Percentiles rank a stretch among this genome's conserved stretches.
These are phyloP conservation scores for Macrolepiota albuminosa DNA, from an alignment of 768 basidiomycete species.

Conservation along the genomic window DNA sequence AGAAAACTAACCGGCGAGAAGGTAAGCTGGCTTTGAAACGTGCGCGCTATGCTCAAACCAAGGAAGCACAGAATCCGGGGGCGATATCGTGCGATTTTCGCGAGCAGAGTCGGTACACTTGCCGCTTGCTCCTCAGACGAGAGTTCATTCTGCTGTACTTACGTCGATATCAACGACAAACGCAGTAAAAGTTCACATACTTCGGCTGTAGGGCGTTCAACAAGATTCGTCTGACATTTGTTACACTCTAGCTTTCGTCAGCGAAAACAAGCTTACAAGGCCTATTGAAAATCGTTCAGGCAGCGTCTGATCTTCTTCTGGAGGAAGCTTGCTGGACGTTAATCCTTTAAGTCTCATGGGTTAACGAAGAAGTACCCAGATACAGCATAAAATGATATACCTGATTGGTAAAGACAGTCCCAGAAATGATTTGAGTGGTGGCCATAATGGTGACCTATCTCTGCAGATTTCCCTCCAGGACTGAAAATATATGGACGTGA, in stretches of 20 bases:
- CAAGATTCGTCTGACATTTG: constrained; percentile 62
- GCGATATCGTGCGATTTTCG: constrained; percentile 50
- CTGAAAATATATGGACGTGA: constrained; percentile 26
- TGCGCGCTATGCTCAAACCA: constrained; percentile 58
- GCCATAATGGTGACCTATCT: constrained; percentile 73
- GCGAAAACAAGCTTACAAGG: constrained; percentile 42
- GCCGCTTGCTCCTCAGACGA: constrained; percentile 44
- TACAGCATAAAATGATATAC: constrained; percentile 23
- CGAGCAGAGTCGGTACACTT: constrained; percentile 53
- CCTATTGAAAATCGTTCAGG: constrained; percentile 58
- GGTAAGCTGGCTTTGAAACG: constrained; percentile 25
- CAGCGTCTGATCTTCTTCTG: constrained; percentile 57
- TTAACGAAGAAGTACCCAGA: neutral
- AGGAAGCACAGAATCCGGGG: constrained; percentile 77
- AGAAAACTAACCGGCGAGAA: constrained; percentile 8
- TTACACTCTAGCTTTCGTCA: neutral
- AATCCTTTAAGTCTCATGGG: constrained; percentile 37
- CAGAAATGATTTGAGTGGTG: constrained; percentile 83
- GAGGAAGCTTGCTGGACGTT: constrained; percentile 45
- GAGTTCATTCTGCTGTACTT: constrained; percentile 48
- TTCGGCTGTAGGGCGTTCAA: constrained; percentile 62
- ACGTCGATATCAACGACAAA: neutral
- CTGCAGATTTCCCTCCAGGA: constrained; percentile 64
- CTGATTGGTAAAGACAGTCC: constrained; percentile 63
- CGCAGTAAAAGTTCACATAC: neutral